These are phyloP conservation scores for Citrus reticulata DNA, from an alignment of 345 rosid genomes.

Conservation along the genomic window DNA sequence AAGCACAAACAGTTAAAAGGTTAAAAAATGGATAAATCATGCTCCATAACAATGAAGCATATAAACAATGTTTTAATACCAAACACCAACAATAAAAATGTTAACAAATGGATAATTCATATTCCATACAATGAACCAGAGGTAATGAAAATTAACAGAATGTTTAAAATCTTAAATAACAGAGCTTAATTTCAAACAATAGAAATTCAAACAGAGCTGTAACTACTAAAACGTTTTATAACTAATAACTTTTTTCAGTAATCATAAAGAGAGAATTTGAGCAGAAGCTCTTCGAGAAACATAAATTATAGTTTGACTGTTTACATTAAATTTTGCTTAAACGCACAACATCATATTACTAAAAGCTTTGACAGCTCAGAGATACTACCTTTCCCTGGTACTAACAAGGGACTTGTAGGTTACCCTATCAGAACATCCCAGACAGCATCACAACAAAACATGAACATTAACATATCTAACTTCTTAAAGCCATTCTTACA, in stretches of 20 bases:
- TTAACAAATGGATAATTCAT: not conserved
- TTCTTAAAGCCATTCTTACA: conserved; percentile 43
- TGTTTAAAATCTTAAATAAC: not conserved
- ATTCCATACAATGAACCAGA: not conserved
- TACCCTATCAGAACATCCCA: not conserved
- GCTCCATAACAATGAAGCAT: not conserved
- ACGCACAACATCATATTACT: not conserved
- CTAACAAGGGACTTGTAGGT: not conserved
- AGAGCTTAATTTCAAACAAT: not conserved
- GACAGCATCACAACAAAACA: not conserved
- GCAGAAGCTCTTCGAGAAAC: not conserved
- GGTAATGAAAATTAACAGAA: not conserved
- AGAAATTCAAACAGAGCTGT: not conserved
- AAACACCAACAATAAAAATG: not conserved
- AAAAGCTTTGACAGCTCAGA: not conserved
- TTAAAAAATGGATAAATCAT: not conserved
- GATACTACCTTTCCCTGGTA: not conserved
- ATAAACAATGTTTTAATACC: not conserved
- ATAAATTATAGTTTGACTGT: not conserved
- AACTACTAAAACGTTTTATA: not conserved
- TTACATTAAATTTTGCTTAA: not conserved
- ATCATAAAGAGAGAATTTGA: not conserved
- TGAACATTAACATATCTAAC: not conserved
- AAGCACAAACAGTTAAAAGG: not conserved
- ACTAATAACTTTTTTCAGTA: not conserved